Conservation (phyloP, 768 basidiomycete species). For the Mycena venus region DNA sequence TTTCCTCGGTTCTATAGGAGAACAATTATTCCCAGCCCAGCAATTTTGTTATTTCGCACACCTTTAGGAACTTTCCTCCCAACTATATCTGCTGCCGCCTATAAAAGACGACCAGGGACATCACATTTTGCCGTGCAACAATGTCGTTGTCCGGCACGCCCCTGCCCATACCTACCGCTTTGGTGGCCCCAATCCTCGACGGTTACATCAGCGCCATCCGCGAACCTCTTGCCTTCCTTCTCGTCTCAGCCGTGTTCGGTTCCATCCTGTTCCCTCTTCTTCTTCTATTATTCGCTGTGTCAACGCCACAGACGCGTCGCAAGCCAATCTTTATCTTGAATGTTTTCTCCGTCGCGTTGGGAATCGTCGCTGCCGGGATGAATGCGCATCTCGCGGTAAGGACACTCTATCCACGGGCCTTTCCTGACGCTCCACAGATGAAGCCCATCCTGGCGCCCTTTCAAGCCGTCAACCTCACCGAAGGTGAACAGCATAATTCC, state of each 20-base stretch:
- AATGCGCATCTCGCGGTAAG: not conserved
- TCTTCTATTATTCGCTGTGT: constrained; percentile 38
- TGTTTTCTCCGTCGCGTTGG: constrained; percentile 29
- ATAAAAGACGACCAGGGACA: no score
- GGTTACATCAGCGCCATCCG: not conserved
- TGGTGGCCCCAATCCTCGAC: not conserved
- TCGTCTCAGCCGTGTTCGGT: not conserved
- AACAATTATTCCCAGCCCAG: no score
- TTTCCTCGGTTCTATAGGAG: no score
- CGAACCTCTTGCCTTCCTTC: not conserved
- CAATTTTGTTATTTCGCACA: no score
- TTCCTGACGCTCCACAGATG: not conserved
- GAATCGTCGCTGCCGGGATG: not conserved
- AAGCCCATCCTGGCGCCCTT: not conserved
- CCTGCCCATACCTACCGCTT: not conserved
- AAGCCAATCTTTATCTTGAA: constrained; percentile 41
- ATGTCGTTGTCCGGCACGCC: not conserved
- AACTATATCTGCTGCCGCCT: no score
- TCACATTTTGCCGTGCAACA: no score
- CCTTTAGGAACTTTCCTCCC: no score
- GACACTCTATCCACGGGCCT: no score
- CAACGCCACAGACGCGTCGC: constrained; percentile 36
- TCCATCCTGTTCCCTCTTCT: constrained; percentile 40
- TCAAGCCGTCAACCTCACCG: not conserved
- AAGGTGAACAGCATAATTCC: not conserved